A percentile compares a stretch with the other conserved stretches of the same genome.
Evolutionary conservation across 202 grass and related monocot species (phyloP).

Genomic region (Carex arenaria): DNA sequence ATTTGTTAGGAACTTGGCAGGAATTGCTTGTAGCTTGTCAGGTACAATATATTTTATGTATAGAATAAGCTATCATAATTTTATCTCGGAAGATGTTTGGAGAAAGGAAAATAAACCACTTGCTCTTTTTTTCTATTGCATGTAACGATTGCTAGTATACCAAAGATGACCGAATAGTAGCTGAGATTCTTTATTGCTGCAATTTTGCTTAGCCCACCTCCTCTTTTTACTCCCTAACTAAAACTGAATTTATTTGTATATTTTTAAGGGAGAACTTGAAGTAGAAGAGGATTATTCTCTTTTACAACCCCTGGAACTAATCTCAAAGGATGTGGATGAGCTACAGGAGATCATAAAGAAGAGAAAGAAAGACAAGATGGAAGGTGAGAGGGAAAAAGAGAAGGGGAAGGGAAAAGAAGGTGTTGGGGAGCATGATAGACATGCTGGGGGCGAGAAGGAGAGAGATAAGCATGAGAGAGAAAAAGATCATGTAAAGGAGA

Average conservation of each 20-base stretch:
- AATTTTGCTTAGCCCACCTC: conserved; percentile 12
- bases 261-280: conserved; percentile 69
- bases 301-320: conserved; percentile 91
- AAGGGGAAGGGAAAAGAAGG: conserved; percentile 58
- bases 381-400: conserved; percentile 56
- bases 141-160: not conserved
- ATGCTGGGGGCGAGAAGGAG: conserved; percentile 42
- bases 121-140: not conserved
- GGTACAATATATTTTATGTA: not conserved
- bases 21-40: not conserved
- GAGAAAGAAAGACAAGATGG: conserved; percentile 55
- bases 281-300: conserved; percentile 69
- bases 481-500: conserved; percentile 59
- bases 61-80: not conserved
- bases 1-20: not conserved
- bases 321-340: conserved; percentile 82
- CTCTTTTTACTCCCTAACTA: not conserved
- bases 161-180: not conserved
- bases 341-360: conserved; percentile 87
- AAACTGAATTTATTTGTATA: not conserved
- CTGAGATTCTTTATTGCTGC: not conserved
- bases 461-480: conserved; percentile 63
- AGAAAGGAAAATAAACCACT: not conserved
- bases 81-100: not conserved
- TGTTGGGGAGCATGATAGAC: conserved; percentile 44